These are phyloP conservation scores for Didymella sp. DNA, from an alignment of 2,329 filamentous ascomycete genomes.

Conservation along the genomic window DNA sequence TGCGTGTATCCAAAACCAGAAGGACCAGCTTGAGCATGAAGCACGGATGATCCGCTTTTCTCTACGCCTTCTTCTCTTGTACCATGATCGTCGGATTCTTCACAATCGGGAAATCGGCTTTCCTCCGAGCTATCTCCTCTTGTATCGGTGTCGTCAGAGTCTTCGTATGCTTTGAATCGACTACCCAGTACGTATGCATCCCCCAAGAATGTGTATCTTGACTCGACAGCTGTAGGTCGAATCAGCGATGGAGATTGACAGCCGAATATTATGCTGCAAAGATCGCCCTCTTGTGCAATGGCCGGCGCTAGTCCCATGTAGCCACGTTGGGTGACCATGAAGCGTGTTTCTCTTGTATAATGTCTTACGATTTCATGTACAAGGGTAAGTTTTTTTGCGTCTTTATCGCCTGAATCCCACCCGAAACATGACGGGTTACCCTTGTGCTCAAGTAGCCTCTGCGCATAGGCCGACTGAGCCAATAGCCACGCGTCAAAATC, in stretches of 20 bases:
- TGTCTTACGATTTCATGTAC: neutral
- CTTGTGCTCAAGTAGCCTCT: neutral
- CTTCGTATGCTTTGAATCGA: neutral
- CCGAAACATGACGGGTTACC: neutral
- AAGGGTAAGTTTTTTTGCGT: neutral
- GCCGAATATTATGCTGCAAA: neutral
- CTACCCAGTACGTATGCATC: neutral
- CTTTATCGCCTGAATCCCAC: neutral
- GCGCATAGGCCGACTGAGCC: neutral
- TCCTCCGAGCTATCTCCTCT: neutral
- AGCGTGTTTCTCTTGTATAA: neutral
- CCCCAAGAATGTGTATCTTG: neutral
- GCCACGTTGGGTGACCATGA: neutral
- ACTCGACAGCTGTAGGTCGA: neutral
- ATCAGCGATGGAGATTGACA: neutral
- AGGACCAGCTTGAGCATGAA: neutral
- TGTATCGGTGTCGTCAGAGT: neutral
- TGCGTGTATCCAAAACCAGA: too few relatives aligned
- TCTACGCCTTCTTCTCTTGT: neutral
- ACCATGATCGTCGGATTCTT: neutral
- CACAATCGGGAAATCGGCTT: rapidly evolving
- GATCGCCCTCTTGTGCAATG: neutral
- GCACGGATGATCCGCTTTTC: neutral
- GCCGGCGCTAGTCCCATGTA: neutral
- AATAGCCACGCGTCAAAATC: neutral